These are phyloP conservation scores for Fusarium torulosum DNA, from an alignment of 2,329 filamentous ascomycete species.

Conservation along the genomic window DNA sequence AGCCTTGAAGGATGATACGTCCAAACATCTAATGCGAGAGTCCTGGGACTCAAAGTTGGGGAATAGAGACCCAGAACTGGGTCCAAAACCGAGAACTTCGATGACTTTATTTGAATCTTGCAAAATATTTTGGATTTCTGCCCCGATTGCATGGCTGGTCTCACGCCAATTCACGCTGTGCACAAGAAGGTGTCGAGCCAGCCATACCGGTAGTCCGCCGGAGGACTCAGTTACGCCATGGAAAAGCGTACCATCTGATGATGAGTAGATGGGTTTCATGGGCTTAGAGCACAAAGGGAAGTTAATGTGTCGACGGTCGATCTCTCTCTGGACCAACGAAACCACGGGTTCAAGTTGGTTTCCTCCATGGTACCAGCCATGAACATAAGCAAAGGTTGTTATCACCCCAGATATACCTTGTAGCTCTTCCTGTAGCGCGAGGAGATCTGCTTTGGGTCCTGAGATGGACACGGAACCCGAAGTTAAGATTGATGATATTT, in stretches of 20 bases:
- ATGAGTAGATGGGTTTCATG: conserved; percentile 1
- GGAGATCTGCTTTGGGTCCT: not conserved
- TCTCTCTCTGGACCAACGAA: not conserved
- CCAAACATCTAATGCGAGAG: not conserved
- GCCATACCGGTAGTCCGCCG: not conserved
- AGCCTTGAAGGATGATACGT: not conserved
- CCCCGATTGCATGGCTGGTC: too few species aligned
- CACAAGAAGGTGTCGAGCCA: not conserved
- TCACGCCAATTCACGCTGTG: not conserved
- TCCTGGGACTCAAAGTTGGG: not conserved
- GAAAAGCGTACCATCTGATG: not conserved
- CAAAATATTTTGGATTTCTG: too few species aligned
- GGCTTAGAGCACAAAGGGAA: not conserved
- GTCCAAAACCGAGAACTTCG: not conserved
- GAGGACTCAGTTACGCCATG: not conserved
- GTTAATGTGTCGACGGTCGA: not conserved
- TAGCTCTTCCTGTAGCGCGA: not conserved
- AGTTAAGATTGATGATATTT: not conserved
- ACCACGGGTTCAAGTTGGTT: not conserved
- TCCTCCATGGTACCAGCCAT: conserved; percentile 16
- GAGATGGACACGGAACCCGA: conserved; percentile 7
- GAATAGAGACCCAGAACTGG: not conserved
- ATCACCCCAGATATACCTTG: not conserved
- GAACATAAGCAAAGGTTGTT: conserved; percentile 9
- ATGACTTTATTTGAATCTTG: too few species aligned